phyloP scores from a whole-genome alignment of 1,284 basidiomycete species.

The Rhodotorula glutinis region DNA sequence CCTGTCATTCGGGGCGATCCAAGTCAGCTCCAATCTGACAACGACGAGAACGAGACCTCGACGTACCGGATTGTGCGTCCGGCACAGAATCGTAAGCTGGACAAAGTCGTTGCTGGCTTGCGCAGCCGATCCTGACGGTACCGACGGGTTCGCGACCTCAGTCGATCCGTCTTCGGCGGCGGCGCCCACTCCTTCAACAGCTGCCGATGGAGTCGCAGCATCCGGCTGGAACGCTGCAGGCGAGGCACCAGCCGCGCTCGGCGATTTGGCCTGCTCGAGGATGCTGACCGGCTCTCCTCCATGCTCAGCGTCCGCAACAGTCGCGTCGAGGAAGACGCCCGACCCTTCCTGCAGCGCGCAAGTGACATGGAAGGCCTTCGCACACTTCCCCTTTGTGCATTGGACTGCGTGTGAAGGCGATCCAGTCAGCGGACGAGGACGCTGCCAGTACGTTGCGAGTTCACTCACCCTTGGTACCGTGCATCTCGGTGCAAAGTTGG shows the following conservation, averaged over 20 bases:
- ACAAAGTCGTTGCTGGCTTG: slow-evolving; percentile 20
- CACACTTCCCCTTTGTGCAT: slow-evolving; percentile 52
- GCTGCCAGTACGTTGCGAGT: background rate
- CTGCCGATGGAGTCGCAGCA: background rate
- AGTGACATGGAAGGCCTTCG: slow-evolving; percentile 87
- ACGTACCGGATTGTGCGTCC: slow-evolving; percentile 57
- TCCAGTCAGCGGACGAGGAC: background rate
- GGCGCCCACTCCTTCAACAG: background rate
- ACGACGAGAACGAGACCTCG: slow-evolving; percentile 47
- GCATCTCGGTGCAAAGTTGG: slow-evolving; percentile 68
- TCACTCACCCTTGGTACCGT: slow-evolving; percentile 66
- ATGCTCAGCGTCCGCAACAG: slow-evolving; percentile 58
- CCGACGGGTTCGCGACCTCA: background rate
- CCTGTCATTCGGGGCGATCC: slow-evolving; percentile 48
- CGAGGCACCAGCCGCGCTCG: background rate
- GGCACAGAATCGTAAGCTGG: slow-evolving; percentile 33
- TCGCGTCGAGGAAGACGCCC: slow-evolving; percentile 60
- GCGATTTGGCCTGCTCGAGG: slow-evolving; percentile 9
- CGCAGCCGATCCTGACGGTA: background rate
- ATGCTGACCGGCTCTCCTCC: slow-evolving; percentile 54
- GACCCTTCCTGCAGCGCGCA: slow-evolving; percentile 67
- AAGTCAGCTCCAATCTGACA: too few species aligned
- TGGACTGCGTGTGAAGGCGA: slow-evolving; percentile 37
- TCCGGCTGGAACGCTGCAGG: too few species aligned
- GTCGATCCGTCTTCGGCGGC: background rate